Evolutionary conservation across 192 early-diverging fungal genomes (phyloP).

Genomic region (Gryganskiella cystojenkinii): DNA sequence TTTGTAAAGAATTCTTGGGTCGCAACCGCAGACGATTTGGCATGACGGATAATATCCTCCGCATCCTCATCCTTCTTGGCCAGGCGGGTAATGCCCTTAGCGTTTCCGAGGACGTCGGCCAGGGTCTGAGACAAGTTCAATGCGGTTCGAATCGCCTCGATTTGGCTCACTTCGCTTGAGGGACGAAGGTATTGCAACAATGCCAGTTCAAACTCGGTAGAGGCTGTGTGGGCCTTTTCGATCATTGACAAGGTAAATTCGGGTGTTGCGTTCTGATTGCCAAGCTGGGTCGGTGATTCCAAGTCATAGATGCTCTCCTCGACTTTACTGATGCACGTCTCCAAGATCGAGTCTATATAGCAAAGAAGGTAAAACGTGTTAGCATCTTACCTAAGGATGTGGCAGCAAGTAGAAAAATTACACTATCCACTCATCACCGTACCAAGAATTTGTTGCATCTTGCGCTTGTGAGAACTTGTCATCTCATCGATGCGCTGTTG

Average conservation of each 20-base stretch:
- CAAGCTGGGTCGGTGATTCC: constrained; percentile 79
- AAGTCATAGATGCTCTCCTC: constrained; percentile 90
- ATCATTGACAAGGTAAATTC: constrained; percentile 92
- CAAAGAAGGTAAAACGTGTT: neutral
- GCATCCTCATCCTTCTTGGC: constrained; percentile 77
- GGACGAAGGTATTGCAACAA: constrained; percentile 20
- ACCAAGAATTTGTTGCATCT: constrained; percentile 76
- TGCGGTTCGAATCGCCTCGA: constrained; percentile 82
- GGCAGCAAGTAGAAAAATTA: too few relatives aligned
- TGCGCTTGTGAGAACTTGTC: constrained; percentile 67
- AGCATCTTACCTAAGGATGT: too few relatives aligned
- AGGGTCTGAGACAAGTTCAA: constrained; percentile 83
- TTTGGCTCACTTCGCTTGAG: constrained; percentile 63
- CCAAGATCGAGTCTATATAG: constrained; percentile 80
- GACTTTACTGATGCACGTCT: constrained; percentile 85
- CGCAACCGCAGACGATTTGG: constrained; percentile 74
- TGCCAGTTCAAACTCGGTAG: constrained; percentile 54
- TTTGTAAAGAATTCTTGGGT: constrained; percentile 83
- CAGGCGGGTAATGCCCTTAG: constrained; percentile 91
- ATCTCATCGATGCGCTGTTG: constrained; percentile 74
- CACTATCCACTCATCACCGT: too few relatives aligned
- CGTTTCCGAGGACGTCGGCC: constrained; percentile 84
- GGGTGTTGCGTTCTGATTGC: constrained; percentile 87
- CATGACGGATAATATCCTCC: constrained; percentile 78
- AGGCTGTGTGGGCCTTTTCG: constrained; percentile 79